These are phyloP conservation scores for Colletotrichum sansevieriae DNA, from an alignment of 2,329 filamentous ascomycete genomes.

Conservation along the genomic window DNA sequence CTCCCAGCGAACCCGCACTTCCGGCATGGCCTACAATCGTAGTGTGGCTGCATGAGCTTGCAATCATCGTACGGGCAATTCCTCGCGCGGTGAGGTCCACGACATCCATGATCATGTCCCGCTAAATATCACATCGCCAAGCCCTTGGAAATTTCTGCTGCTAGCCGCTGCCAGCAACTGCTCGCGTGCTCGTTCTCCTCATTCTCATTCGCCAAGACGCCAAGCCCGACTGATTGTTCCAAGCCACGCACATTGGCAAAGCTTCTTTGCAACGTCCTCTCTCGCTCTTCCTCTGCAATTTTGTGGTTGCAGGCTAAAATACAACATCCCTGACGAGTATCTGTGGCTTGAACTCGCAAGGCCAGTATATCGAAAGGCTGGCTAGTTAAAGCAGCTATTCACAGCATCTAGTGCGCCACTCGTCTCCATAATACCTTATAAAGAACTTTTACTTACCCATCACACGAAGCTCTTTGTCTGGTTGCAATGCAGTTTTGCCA, in stretches of 20 bases:
- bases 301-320: too few relatives aligned
- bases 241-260: slow-evolving; percentile 41
- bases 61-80: slow-evolving; percentile 33
- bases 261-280: slow-evolving; percentile 36
- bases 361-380: too few relatives aligned
- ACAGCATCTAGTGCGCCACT: too few relatives aligned
- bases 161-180: slow-evolving; percentile 38
- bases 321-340: too few relatives aligned
- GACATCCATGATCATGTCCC: slow-evolving; percentile 16
- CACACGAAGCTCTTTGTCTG: too few relatives aligned
- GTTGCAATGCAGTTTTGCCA: background rate
- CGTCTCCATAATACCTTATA: too few relatives aligned
- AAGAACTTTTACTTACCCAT: too few relatives aligned
- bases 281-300: background rate
- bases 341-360: too few relatives aligned
- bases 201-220: slow-evolving; percentile 34
- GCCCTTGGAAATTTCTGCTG: slow-evolving; percentile 8
- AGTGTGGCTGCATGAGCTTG: slow-evolving; percentile 7
- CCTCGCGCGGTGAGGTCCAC: background rate
- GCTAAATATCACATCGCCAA: slow-evolving; percentile 33
- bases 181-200: slow-evolving; percentile 39
- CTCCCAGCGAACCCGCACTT: slow-evolving; percentile 41
- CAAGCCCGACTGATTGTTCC: slow-evolving; percentile 25
- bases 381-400: too few relatives aligned
- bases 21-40: slow-evolving; percentile 27